Conservation (phyloP, 1,284 basidiomycete species). For the Leccinum pachyderme region DNA sequence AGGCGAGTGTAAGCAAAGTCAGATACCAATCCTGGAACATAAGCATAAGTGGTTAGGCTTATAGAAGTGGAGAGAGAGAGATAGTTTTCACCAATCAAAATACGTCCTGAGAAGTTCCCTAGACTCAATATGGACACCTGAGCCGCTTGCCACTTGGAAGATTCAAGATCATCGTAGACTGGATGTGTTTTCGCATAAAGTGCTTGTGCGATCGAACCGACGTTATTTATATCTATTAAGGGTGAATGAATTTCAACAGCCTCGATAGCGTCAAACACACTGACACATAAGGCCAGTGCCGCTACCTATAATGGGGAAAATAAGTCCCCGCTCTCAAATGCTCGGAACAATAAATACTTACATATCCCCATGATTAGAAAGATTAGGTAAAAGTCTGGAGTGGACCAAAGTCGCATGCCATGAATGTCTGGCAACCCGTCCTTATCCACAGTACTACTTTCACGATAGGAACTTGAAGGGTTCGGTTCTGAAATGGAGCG, state of each 20-base stretch:
- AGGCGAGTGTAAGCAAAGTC: slow-evolving; percentile 67
- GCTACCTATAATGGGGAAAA: slow-evolving; percentile 51
- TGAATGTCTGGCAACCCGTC: slow-evolving; percentile 42
- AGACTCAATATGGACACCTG: slow-evolving; percentile 87
- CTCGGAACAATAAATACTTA: slow-evolving; percentile 38
- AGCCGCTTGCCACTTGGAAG: slow-evolving; percentile 76
- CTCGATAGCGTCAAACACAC: slow-evolving; percentile 23
- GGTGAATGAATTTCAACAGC: not conserved
- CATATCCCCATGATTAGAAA: slow-evolving; percentile 69
- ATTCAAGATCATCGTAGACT: slow-evolving; percentile 61
- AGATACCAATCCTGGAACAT: slow-evolving; percentile 58
- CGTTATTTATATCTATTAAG: slow-evolving; percentile 84
- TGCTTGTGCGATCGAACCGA: slow-evolving; percentile 88
- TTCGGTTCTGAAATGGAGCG: slow-evolving; percentile 17
- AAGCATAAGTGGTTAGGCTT: not conserved
- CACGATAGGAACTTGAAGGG: slow-evolving; percentile 4
- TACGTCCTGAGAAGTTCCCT: slow-evolving; percentile 81
- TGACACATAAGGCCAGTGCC: slow-evolving; percentile 89
- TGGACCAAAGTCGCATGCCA: slow-evolving; percentile 46
- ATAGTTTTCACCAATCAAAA: slow-evolving; percentile 62
- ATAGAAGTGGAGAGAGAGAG: not conserved
- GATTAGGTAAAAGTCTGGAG: slow-evolving; percentile 74
- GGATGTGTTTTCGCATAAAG: slow-evolving; percentile 69
- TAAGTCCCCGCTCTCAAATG: not conserved
- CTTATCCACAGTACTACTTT: slow-evolving; percentile 8